Conservation (phyloP, 306 rosid genomes). For the Prunus davidiana region DNA sequence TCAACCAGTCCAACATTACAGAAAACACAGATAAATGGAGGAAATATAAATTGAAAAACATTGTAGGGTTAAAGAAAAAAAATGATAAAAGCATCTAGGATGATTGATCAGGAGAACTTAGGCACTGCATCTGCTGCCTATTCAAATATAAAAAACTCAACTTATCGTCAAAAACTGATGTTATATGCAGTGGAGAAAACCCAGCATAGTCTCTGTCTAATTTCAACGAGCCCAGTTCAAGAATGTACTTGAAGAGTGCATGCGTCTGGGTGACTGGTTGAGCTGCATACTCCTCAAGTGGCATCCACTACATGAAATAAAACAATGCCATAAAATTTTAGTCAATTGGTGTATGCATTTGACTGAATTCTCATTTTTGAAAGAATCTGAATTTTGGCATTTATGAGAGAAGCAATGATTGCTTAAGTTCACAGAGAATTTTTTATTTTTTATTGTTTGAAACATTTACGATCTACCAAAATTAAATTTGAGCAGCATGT, state of each 20-base stretch:
- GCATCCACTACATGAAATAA: conserved; percentile 61
- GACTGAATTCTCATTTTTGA: neutral
- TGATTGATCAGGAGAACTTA: conserved; percentile 4
- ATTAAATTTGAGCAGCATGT: neutral
- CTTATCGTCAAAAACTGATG: conserved; percentile 26
- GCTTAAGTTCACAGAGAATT: neutral
- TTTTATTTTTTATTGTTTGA: too few species aligned
- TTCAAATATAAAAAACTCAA: conserved; percentile 46
- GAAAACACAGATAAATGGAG: neutral
- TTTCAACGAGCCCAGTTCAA: conserved; percentile 53
- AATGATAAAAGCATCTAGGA: conserved; percentile 6
- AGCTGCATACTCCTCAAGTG: conserved; percentile 59
- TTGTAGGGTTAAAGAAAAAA: neutral
- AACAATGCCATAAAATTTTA: neutral
- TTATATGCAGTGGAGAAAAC: conserved; percentile 42
- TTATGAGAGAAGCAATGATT: neutral
- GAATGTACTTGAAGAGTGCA: conserved; percentile 39
- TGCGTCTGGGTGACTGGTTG: conserved; percentile 57
- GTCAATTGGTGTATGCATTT: neutral
- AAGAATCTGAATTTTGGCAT: neutral
- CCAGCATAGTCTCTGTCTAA: conserved; percentile 52
- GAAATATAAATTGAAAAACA: neutral
- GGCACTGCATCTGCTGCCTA: conserved; percentile 6
- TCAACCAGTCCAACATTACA: neutral
- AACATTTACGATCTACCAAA: neutral